phyloP scores from a whole-genome alignment of 495 filamentous ascomycete genomes.

The Penicillium verhagenii region DNA sequence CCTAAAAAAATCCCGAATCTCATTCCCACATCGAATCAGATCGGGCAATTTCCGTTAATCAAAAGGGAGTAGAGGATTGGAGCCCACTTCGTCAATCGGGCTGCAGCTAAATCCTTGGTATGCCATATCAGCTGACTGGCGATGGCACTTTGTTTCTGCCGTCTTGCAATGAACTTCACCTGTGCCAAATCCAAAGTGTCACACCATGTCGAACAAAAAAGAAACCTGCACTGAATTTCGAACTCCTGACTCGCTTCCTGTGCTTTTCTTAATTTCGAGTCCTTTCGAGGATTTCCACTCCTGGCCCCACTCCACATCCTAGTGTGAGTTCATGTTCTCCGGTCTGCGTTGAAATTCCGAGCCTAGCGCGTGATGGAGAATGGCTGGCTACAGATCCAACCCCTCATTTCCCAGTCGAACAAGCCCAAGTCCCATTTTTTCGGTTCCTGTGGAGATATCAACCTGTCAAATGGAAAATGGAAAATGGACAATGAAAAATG shows the following conservation, averaged over 20 bases:
- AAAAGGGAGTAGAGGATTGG: constrained; percentile 6
- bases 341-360: constrained; percentile 21
- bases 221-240: not conserved
- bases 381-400: constrained; percentile 24
- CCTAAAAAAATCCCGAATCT: not conserved
- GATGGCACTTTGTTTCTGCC: not conserved
- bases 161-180: not conserved
- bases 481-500: no score
- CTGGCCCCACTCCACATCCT: constrained; percentile 5
- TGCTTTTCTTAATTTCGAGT: not conserved
- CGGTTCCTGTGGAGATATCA: not conserved
- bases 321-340: constrained; percentile 13
- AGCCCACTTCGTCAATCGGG: constrained; percentile 18
- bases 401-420: not conserved
- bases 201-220: not conserved
- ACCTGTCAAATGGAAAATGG: no score
- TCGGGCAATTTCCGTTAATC: constrained; percentile 3
- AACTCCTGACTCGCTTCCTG: not conserved
- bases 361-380: constrained; percentile 25
- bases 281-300: not conserved
- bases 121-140: constrained; percentile 25
- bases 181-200: no score
- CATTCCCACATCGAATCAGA: constrained; percentile 6
- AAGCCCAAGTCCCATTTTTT: not conserved
- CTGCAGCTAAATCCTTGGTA: constrained; percentile 16